Evolutionary conservation across 495 filamentous ascomycete genomes (phyloP).

Genomic region (Penicillium simplicissimum): DNA sequence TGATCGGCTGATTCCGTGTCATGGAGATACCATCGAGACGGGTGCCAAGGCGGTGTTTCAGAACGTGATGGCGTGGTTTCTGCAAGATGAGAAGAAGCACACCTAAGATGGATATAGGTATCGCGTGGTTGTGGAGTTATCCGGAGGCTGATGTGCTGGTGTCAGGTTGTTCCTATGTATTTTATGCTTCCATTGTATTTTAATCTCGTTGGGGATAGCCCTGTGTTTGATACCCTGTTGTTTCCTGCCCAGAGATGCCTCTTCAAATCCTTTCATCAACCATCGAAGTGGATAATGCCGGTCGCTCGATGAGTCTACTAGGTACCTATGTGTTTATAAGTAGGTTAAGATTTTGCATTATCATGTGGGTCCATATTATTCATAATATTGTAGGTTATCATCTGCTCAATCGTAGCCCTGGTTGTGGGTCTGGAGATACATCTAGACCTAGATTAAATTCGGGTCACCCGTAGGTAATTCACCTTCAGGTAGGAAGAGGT

Average conservation of each 20-base stretch:
- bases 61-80: constrained; percentile 84
- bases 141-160: background rate
- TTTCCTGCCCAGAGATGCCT: background rate
- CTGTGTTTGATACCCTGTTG: constrained; percentile 6
- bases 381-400: no score
- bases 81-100: constrained; percentile 54
- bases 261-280: background rate
- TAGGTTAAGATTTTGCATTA: no score
- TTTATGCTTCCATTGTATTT: background rate
- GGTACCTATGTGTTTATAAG: no score
- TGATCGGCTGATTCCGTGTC: constrained; percentile 84
- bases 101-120: constrained; percentile 4
- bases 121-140: background rate
- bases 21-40: constrained; percentile 86
- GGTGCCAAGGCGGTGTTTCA: constrained; percentile 74
- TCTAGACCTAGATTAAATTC: no score
- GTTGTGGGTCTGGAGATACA: no score
- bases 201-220: background rate
- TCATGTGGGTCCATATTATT: no score
- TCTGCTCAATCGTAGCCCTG: no score
- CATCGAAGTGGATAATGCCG: no score
- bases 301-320: no score
- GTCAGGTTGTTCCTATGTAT: background rate
- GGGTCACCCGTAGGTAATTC: no score
- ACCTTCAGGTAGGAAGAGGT: no score